Base-by-base conservation (phyloP, 305 asterid species). In the Rubia tinctorum region DNA sequence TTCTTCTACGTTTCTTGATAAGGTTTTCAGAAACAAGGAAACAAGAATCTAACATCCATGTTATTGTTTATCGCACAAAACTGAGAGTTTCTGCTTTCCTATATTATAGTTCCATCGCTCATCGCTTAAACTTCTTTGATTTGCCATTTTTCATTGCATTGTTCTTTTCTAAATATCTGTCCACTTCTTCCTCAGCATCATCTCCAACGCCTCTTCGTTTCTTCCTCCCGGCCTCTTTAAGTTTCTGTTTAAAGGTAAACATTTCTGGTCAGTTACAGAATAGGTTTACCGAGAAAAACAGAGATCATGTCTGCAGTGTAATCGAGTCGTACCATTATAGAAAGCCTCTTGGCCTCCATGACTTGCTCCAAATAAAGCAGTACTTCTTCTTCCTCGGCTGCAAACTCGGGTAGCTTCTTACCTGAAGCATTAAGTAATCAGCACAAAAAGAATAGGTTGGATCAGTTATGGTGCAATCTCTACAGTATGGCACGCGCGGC, bases 341-440 rank as follows among this genome's bases (percentile, higher is more conserved):
- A 78, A 66, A 91, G 81, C 84, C 92, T 83, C 82, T 91, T 91
- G 76, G 97, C 95, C 80, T 92, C 98, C 10, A 84, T 11, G 30
- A 89, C 95, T 10, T 90, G 90, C 75, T 91, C 97, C 84, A 83
- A 74, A 25, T 86, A 77, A 25, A 82, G 72, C 66, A 90, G 76
- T 66, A 91, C 98, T 89, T 94, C 99, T 30, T 91, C 98, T 67
- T 87, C 91, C 78, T 82, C 78, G 23, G 92, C 88, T 18, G 93
- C 84, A 81, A 80, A 91, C 81, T 84, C 82, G 0, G 96, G 96
- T 49, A 94, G 77, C 79, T 88, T 88, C 82, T 88, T 91, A 72
- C 88, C 98, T 93, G 87, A 78, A 71, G 56, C 71, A 68, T 68
- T 51, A 75, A 71, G 68, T 10, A 44, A 65, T 40, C 37, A 12